These are phyloP conservation scores for Cladosporium sp. DNA, from an alignment of 2,329 filamentous ascomycete genomes.

Conservation along the genomic window DNA sequence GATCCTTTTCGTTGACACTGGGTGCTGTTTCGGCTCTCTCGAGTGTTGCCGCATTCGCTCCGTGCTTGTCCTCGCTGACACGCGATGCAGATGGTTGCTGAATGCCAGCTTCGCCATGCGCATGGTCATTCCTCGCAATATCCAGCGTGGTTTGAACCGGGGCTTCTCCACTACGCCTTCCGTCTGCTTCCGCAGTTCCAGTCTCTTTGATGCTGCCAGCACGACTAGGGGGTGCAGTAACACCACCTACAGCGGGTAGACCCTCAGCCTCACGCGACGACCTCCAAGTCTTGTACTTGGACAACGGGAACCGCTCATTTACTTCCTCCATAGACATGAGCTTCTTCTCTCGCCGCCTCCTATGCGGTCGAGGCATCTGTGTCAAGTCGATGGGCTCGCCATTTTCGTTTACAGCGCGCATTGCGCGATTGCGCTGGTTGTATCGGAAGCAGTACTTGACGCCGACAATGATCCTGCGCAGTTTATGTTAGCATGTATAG, in stretches of 20 bases:
- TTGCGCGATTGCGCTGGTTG: conserved; percentile 84
- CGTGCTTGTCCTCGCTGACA: conserved; percentile 25
- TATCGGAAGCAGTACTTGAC: conserved; percentile 99
- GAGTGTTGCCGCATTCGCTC: conserved; percentile 35
- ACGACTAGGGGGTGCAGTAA: conserved; percentile 71
- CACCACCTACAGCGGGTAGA: conserved; percentile 78
- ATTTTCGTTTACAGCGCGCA: conserved; percentile 74
- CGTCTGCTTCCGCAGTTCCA: not conserved
- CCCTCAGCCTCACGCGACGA: conserved; percentile 79
- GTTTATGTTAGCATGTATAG: conserved; percentile 1
- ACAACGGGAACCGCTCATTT: conserved; percentile 92
- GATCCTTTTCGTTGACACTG: conserved; percentile 55
- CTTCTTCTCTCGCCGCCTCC: conserved; percentile 92
- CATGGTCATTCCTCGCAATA: conserved; percentile 49
- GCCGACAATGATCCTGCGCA: conserved; percentile 90
- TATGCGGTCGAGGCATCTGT: conserved; percentile 79
- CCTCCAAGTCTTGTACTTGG: conserved; percentile 96
- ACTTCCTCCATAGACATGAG: conserved; percentile 99
- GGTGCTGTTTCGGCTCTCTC: conserved; percentile 34
- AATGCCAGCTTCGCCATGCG: conserved; percentile 39
- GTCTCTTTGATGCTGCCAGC: conserved; percentile 66
- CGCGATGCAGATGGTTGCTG: conserved; percentile 21
- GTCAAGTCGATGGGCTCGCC: conserved; percentile 82
- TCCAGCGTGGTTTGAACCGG: conserved; percentile 39
- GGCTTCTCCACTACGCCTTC: conserved; percentile 8